Evolutionary conservation across 2,329 filamentous ascomycete genomes (phyloP), one percentile per base, ranked within the genome.

Genomic region (Leptographium radiaticola): DNA sequence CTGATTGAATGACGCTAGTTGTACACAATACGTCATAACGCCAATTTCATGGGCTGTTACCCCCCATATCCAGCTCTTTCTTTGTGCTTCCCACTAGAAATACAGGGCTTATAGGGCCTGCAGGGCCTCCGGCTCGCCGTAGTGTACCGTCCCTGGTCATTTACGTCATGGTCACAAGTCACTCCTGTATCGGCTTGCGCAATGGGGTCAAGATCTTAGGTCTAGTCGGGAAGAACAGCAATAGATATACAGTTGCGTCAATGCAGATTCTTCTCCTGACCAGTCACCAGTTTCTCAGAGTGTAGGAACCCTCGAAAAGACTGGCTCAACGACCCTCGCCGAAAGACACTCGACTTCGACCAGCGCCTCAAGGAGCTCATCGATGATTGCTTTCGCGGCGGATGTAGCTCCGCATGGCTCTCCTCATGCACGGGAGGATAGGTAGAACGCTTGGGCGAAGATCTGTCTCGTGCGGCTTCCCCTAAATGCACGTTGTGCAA

Each of bases 271-370:
- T 11, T n/a, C 25, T 16, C 16, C 48, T 33, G 12, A 31, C 33
- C 36, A 16, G 20, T 25, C 10, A 33, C 15, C 45, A 31, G 40
- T 31, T 18, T 47, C 18, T 31, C 1, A 49, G 30, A 51, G 9
- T 46, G 36, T 10, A 49, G 40, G 1, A 45, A 11, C 20, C 46
- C 18, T 43, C 71, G 70, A 53, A 74, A 65, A 10, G 71, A 67
- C 54, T 70, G 67, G 18, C 68, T 65, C 59, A 70, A 63, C 31
- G 67, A 60, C 13, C 68, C 67, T 45, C 65, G 66, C 58, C 70
- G 71, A 53, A 68, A 61, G 36, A 61, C 61, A 9, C 67, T 63
- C 9, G 67, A 64, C 55, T 64, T 68, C 30, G 64, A 60, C 70
- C 70, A 71, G 53, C 67, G 65, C 44, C 63, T 65, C 30, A 64